phyloP scores from a whole-genome alignment of 1,284 basidiomycete genomes.

The Naganishia cerealis region DNA sequence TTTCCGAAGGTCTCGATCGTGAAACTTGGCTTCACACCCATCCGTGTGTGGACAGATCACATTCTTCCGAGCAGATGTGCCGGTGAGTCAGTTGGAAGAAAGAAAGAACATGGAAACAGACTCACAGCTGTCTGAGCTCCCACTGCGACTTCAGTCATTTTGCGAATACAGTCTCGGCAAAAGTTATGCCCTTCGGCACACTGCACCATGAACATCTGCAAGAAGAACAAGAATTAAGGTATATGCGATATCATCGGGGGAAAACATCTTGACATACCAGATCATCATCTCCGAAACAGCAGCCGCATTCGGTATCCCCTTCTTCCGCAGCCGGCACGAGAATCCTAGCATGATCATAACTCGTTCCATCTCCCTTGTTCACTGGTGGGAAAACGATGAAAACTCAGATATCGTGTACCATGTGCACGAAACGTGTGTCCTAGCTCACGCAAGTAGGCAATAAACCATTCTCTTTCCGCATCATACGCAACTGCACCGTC shows the following conservation, averaged over 20 bases:
- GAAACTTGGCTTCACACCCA: slow-evolving; percentile 68
- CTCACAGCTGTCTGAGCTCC: slow-evolving; percentile 52
- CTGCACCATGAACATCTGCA: slow-evolving; percentile 74
- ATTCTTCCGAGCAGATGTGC: slow-evolving; percentile 43
- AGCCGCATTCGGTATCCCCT: slow-evolving; percentile 63
- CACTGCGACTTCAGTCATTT: slow-evolving; percentile 51
- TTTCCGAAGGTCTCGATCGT: slow-evolving; percentile 65
- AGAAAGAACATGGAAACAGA: neutral
- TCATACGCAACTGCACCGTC: slow-evolving; percentile 57
- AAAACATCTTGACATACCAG: slow-evolving; percentile 61
- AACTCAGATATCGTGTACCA: neutral
- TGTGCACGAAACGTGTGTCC: neutral
- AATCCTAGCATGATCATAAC: slow-evolving; percentile 25
- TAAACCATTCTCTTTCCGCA: slow-evolving; percentile 58
- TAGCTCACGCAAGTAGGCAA: slow-evolving; percentile 34
- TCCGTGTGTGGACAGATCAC: slow-evolving; percentile 79
- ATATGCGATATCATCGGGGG: slow-evolving; percentile 9
- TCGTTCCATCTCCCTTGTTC: slow-evolving; percentile 41
- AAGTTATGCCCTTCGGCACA: slow-evolving; percentile 79
- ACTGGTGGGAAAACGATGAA: slow-evolving; percentile 39
- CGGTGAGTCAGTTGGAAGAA: neutral
- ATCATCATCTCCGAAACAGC: slow-evolving; percentile 70
- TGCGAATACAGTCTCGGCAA: slow-evolving; percentile 63
- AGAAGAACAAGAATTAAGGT: slow-evolving; percentile 1
- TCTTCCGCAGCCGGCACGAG: slow-evolving; percentile 32